Percentiles rank a stretch among this genome's conserved stretches.
These are phyloP conservation scores for Houttuynia cordata DNA, from an alignment of 164 flowering plant genomes.

Conservation along the genomic window DNA sequence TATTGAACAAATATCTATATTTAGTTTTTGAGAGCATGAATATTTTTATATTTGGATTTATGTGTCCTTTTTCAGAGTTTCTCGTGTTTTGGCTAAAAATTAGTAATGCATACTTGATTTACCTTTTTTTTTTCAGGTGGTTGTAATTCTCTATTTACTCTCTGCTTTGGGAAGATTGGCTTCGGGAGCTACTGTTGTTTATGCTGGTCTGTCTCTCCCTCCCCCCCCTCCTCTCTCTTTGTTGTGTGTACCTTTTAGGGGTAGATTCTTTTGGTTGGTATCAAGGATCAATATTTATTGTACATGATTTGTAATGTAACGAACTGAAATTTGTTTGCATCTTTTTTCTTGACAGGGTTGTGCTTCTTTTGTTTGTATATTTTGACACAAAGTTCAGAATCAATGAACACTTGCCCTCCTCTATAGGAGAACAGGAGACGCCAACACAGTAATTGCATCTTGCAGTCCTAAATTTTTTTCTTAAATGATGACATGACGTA, in stretches of 20 bases:
- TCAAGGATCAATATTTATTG: neutral
- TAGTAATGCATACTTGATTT: no score
- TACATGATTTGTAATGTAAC: no score
- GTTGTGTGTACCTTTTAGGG: neutral
- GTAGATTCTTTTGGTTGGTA: neutral
- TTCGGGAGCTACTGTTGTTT: slow-evolving; percentile 42
- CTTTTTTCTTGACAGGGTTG: slow-evolving; percentile 41
- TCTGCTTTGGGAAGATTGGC: slow-evolving; percentile 36
- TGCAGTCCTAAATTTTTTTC: no score
- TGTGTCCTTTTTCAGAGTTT: no score
- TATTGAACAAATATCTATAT: no score
- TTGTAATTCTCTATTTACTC: slow-evolving; percentile 27
- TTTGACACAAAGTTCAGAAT: slow-evolving; percentile 35
- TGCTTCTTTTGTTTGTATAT: slow-evolving; percentile 67
- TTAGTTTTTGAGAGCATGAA: no score
- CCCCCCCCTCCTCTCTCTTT: neutral
- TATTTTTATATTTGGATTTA: no score
- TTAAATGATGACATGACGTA: no score
- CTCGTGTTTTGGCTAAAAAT: neutral
- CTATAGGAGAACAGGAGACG: slow-evolving; percentile 24
- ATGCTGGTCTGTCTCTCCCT: slow-evolving; percentile 24
- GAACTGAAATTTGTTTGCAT: neutral
- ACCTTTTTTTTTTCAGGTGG: slow-evolving; percentile 34
- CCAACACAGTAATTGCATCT: slow-evolving; percentile 10
- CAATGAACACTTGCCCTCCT: slow-evolving; percentile 18